A percentile compares a stretch with the other conserved stretches of the same genome.
These are phyloP conservation scores for Lantana camara DNA, from an alignment of 257 asterid species.

Conservation along the genomic window DNA sequence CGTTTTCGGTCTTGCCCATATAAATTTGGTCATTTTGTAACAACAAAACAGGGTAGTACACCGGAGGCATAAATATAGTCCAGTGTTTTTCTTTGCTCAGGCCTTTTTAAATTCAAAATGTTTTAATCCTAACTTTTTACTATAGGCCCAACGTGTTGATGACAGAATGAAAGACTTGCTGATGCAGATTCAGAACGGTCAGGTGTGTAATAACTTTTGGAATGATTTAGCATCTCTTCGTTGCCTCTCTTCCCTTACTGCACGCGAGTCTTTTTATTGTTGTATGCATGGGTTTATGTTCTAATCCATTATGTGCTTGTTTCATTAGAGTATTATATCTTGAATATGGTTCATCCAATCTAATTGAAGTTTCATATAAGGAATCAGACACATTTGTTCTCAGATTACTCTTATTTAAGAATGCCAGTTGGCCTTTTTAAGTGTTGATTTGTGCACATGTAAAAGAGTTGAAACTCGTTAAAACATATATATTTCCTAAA, in stretches of 20 bases:
- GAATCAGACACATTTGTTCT: background rate
- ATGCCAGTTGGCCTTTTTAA: background rate
- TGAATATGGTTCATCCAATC: constrained; percentile 6
- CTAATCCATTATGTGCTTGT: background rate
- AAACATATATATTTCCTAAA: background rate
- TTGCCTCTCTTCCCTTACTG: background rate
- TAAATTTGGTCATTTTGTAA: too few relatives aligned
- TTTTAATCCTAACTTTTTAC: background rate
- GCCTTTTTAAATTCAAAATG: background rate
- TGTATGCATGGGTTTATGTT: background rate
- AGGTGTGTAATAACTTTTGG: constrained; percentile 52
- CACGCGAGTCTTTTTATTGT: constrained; percentile 7
- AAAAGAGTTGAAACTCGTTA: background rate
- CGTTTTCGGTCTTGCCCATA: too few relatives aligned
- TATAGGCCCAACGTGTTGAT: constrained; percentile 52
- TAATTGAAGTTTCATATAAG: background rate
- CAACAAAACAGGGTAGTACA: too few relatives aligned
- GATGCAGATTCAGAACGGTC: constrained; percentile 61
- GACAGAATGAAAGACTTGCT: constrained; percentile 60
- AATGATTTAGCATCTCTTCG: constrained; percentile 9
- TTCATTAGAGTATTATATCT: background rate
- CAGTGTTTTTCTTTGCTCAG: background rate
- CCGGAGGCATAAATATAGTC: too few relatives aligned
- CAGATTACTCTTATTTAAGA: background rate
- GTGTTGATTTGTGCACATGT: constrained; percentile 7